Evolutionary conservation across 2,329 filamentous ascomycete species (phyloP), one percentile per base, ranked within the genome.

Genomic region (Stachybotrys chlorohalonatus): DNA sequence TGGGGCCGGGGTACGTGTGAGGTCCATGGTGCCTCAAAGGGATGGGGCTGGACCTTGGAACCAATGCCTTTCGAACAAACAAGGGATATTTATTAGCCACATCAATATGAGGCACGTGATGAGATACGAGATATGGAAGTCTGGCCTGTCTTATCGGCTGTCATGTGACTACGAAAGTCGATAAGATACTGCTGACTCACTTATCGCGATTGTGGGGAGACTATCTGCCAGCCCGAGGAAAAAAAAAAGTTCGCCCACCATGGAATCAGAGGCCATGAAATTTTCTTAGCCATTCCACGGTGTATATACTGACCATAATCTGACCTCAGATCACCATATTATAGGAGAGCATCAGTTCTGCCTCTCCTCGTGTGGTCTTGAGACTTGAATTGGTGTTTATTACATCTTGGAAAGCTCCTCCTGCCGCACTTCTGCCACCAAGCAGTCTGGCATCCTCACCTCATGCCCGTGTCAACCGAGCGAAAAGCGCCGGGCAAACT

Each of bases 401-500:
- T 24, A 4, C 46, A 24, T 24, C 8, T 42, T 42, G 36, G 6
- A 9, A 13, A 9, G 2, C 13, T 42, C 36, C 36, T 42, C 8
- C 36, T 42, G 36, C 5, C 8, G 9, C 36, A 9, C 36, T 13
- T 42, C 36, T 42, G 8, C 36, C 36, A 9, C 13, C 36, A 9
- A 42, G 8, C 36, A 42, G 36, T 42, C 36, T 42, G 36, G 36
- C 2, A 42, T 42, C 36, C 36, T 42, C 36, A 39, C 53, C 55
- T 55, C 57, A 67, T 64, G 62, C 63, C 65, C 57, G 83, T 84
- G 78, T 81, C 82, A 57, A 79, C 81, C 49, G 86, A 83, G 70
- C 75, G 82, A 66, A 86, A 84, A 76, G 73, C 77, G 55, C 71
- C 80, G 57, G 74, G 75, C 58, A 79, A 79, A 70, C 73, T 86